Evolutionary conservation across 169 alveolate genomes (phyloP).

Genomic region (Cryptosporidium viatorum): DNA sequence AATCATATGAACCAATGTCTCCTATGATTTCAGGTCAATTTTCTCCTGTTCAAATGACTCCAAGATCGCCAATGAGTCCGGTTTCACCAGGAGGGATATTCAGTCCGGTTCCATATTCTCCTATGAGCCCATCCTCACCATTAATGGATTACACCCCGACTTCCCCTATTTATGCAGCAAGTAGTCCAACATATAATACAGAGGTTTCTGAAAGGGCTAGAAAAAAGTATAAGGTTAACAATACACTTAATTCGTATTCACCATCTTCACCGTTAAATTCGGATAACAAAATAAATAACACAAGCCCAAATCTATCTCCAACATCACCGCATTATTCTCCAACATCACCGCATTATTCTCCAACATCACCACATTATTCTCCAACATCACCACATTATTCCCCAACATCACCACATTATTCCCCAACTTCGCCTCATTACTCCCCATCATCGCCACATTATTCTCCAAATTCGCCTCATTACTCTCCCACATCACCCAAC

Average conservation of each 20-base stretch:
- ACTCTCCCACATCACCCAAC: constrained; percentile 88
- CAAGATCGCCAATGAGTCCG: constrained; percentile 76
- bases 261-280: constrained; percentile 46
- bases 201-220: constrained; percentile 57
- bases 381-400: constrained; percentile 92
- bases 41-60: constrained; percentile 76
- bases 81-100: constrained; percentile 89
- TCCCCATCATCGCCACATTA: constrained; percentile 88
- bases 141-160: constrained; percentile 64
- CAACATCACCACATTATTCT: constrained; percentile 88
- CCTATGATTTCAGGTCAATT: constrained; percentile 74
- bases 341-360: constrained; percentile 83
- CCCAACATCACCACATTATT: constrained; percentile 90
- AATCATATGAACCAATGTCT: constrained; percentile 74
- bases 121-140: constrained; percentile 88
- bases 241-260: constrained; percentile 3
- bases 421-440: constrained; percentile 85
- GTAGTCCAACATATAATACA: constrained; percentile 53
- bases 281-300: constrained; percentile 2
- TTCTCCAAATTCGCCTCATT: constrained; percentile 81
- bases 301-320: constrained; percentile 68
- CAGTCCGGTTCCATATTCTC: constrained; percentile 89
- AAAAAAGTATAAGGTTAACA: constrained; percentile 45
- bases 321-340: constrained; percentile 80
- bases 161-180: constrained; percentile 65